Evolutionary conservation across 768 basidiomycete genomes (phyloP), one percentile per base, ranked within the genome.

Genomic region (button mushroom (Agaricus bisporus)): DNA sequence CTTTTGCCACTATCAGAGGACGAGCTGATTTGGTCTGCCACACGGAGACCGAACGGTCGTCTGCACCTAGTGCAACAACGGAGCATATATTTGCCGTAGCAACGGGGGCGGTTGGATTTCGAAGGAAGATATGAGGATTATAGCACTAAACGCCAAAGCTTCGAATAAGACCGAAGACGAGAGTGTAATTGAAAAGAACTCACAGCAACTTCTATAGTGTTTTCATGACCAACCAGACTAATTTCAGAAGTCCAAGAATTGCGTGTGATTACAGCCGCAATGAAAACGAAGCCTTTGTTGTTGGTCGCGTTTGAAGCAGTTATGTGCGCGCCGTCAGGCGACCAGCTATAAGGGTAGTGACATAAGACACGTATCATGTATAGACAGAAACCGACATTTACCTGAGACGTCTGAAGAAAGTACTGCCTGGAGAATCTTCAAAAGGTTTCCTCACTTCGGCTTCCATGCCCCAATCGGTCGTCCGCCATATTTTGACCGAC

Each of bases 241-340:
- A 95, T 93, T 57, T 95, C 90, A 5, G 89, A 87, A 3, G 85
- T 85, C 92, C 94, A 98, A 10, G 86, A 79, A 44, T 85, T 86
- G 29, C 95, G 79, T 0, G 89, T 86, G 57, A 99, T 95, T 20
- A 98, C 93, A 6, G 94, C 91, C 2, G 95, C 97, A 41, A 98
- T 95, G 66, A 98, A 99, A 5, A 98, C 95, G 53, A 93, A 94
- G 17, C 95, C 95, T 58, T 87, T 85, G 61, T 91, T 91, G 66
- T 98, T 98, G 48, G 94, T 98, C 1, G 95, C 93, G 63, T 98
- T 98, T 1, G 95, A 95, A 1, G 95, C 91, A 4, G 94, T 97
- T 56, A 99, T 92, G 64, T 97, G 93, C 2, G 95, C 91, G n/a
- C 97, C 97, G 63, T 98, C 97, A 2, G 97, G 97, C 0, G 95